A percentile compares a stretch with the other conserved stretches of the same genome.
phyloP scores from a whole-genome alignment of 306 rosid genomes.

The Ammopiptanthus mongolicus region DNA sequence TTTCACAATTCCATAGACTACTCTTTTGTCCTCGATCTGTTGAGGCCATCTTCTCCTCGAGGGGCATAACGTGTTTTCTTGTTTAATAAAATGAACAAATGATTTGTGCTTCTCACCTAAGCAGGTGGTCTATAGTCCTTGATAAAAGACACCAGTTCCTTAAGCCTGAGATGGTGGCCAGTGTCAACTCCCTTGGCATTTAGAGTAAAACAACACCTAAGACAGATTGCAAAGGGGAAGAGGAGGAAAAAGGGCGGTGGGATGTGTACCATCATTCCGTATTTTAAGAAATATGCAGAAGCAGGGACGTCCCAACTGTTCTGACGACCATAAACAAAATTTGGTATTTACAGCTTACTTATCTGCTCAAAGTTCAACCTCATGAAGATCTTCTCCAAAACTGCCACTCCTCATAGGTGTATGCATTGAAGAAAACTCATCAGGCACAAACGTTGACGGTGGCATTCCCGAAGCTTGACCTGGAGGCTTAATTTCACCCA shows the following conservation, averaged over 20 bases:
- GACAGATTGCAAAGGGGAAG: neutral
- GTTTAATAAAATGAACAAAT: conserved; percentile 66
- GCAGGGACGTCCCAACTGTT: conserved; percentile 37
- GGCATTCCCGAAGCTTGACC: conserved; percentile 54
- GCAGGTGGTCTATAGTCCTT: conserved; percentile 19
- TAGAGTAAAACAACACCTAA: conserved; percentile 25
- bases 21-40: conserved; percentile 25
- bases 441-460: conserved; percentile 45
- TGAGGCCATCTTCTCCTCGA: conserved; percentile 28
- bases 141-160: conserved; percentile 26
- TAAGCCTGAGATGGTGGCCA: conserved; percentile 23
- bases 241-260: neutral
- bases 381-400: conserved; percentile 72
- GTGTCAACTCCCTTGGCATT: conserved; percentile 31
- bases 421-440: conserved; percentile 32
- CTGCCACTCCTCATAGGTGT: conserved; percentile 36
- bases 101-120: conserved; percentile 42
- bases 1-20: conserved; percentile 38
- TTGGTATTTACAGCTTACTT: conserved; percentile 70
- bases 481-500: conserved; percentile 34
- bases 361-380: conserved; percentile 70
- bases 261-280: conserved; percentile 16
- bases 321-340: conserved; percentile 61
- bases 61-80: conserved; percentile 10
- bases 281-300: conserved; percentile 33